Conservation (phyloP, 495 filamentous ascomycete species). For the Darksidea phi region DNA sequence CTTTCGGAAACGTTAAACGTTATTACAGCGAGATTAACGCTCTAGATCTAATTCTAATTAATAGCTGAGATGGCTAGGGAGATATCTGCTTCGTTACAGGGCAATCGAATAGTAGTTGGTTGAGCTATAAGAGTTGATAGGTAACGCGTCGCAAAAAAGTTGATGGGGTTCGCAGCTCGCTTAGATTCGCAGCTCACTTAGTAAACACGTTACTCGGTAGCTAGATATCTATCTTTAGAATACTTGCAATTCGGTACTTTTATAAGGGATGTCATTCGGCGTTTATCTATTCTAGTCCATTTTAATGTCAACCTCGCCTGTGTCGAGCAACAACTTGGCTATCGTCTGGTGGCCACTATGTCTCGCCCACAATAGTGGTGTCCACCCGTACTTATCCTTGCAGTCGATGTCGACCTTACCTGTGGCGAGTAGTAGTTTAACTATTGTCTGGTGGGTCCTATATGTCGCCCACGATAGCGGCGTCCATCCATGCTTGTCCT, state of each 20-base stretch:
- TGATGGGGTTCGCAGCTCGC: too few species aligned
- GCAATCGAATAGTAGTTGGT: too few species aligned
- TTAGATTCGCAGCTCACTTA: too few species aligned
- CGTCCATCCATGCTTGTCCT: slow-evolving; percentile 28
- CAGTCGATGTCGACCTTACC: slow-evolving; percentile 12
- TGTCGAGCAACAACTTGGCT: slow-evolving; percentile 35
- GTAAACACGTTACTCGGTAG: not conserved
- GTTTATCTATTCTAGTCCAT: not conserved
- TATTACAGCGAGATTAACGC: too few species aligned
- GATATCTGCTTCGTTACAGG: too few species aligned
- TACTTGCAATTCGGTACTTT: not conserved
- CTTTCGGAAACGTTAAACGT: not conserved
- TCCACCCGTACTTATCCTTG: slow-evolving; percentile 17
- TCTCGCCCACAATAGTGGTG: slow-evolving; percentile 39
- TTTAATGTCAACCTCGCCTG: slow-evolving; percentile 4
- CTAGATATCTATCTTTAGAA: slow-evolving; percentile 3
- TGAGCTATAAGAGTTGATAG: too few species aligned
- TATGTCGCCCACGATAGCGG: slow-evolving; percentile 37
- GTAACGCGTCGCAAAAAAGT: too few species aligned
- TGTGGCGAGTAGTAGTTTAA: slow-evolving; percentile 34
- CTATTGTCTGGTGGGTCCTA: slow-evolving; percentile 34
- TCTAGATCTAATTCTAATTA: too few species aligned
- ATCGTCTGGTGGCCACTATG: slow-evolving; percentile 31
- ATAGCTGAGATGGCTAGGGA: too few species aligned
- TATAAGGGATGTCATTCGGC: not conserved